Percentiles rank a stretch among this genome's conserved stretches.
Conservation (phyloP, 305 asterid species). For the Fraxinus sp. region DNA sequence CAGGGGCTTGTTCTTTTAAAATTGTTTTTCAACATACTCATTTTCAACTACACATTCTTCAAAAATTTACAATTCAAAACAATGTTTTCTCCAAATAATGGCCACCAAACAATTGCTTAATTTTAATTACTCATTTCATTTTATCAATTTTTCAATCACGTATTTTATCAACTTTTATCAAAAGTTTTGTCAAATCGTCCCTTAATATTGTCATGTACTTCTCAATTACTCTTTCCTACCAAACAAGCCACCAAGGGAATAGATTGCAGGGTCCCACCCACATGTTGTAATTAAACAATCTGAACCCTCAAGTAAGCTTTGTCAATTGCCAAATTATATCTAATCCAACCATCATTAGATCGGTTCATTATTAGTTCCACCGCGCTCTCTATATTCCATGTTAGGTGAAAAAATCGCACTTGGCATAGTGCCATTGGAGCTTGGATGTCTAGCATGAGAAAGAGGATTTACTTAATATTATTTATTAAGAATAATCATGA, state of each 20-base stretch:
- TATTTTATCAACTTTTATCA: too few species aligned
- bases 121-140: too few species aligned
- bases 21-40: too few species aligned
- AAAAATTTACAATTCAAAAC: too few species aligned
- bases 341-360: slow-evolving; percentile 35
- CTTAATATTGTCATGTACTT: background rate
- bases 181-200: background rate
- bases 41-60: too few species aligned
- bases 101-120: too few species aligned
- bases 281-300: slow-evolving; percentile 29
- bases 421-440: slow-evolving; percentile 18
- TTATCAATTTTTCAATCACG: background rate
- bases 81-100: too few species aligned
- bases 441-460: background rate
- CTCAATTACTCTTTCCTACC: background rate
- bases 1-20: too few species aligned
- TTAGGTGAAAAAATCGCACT: slow-evolving; percentile 17
- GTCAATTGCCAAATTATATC: slow-evolving; percentile 31
- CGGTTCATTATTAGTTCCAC: slow-evolving; percentile 25
- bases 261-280: slow-evolving; percentile 32
- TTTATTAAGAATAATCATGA: slow-evolving; percentile 43
- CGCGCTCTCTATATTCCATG: slow-evolving; percentile 13
- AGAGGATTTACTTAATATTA: slow-evolving; percentile 4
- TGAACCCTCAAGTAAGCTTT: slow-evolving; percentile 30
- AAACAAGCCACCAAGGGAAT: background rate